These are phyloP conservation scores for Backusella australiensis DNA, from an alignment of 192 early-diverging fungal genomes.

Conservation along the genomic window DNA sequence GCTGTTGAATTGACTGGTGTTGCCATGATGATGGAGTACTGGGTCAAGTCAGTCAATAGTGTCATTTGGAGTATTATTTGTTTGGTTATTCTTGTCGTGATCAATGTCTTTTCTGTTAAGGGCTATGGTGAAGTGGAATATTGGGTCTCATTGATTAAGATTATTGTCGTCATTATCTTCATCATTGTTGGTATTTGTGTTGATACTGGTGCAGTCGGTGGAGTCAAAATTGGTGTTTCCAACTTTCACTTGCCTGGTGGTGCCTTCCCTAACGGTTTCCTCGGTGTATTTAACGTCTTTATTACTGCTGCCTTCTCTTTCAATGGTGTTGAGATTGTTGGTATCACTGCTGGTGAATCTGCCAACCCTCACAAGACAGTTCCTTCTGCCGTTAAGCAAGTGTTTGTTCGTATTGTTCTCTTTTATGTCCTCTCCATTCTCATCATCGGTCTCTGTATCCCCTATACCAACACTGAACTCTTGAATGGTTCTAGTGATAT, in stretches of 20 bases:
- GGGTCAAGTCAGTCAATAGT: constrained; percentile 23
- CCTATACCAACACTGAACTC: constrained; percentile 59
- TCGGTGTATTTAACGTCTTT: constrained; percentile 65
- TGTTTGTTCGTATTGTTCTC: constrained; percentile 77
- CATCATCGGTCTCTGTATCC: constrained; percentile 81
- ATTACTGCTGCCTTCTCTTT: constrained; percentile 79
- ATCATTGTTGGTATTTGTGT: constrained; percentile 76
- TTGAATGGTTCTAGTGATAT: constrained; percentile 50
- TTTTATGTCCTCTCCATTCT: constrained; percentile 83
- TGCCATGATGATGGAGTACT: constrained; percentile 69
- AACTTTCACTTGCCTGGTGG: constrained; percentile 63
- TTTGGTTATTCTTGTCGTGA: constrained; percentile 53
- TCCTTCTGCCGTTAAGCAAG: constrained; percentile 63
- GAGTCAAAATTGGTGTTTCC: constrained; percentile 50
- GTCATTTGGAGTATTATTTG: constrained; percentile 40
- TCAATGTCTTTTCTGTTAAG: constrained; percentile 65
- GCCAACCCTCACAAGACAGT: constrained; percentile 79
- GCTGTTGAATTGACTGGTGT: constrained; percentile 73
- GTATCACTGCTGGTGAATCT: constrained; percentile 85
- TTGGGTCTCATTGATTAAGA: constrained; percentile 80
- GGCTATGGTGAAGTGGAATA: constrained; percentile 85
- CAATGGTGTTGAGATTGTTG: constrained; percentile 84
- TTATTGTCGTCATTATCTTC: constrained; percentile 78
- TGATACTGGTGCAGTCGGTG: constrained; percentile 61
- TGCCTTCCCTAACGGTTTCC: constrained; percentile 59